phyloP scores from a whole-genome alignment of 1,139 yeast species.

The Pichia sp. region DNA sequence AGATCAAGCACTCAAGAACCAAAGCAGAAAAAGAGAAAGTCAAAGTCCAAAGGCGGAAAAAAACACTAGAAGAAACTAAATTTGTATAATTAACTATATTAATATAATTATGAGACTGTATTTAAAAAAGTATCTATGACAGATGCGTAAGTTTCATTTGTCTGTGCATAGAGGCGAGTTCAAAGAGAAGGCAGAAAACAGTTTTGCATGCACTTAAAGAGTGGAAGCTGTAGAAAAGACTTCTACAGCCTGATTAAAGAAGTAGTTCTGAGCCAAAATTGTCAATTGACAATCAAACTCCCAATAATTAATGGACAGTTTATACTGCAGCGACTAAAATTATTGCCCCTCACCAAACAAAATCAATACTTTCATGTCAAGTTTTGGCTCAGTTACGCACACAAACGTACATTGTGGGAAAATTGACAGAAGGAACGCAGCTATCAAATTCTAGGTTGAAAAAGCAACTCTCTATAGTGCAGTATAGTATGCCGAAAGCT shows the following conservation, averaged over 20 bases:
- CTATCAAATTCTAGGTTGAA: too few species aligned
- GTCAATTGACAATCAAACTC: not conserved
- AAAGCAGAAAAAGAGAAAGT: not conserved
- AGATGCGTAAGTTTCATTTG: too few species aligned
- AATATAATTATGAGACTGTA: not conserved
- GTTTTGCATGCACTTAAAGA: too few species aligned
- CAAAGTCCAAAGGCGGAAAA: not conserved
- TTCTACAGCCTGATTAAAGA: too few species aligned
- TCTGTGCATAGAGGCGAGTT: too few species aligned
- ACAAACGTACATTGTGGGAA: not conserved
- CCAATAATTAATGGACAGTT: not conserved
- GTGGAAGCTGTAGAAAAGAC: too few species aligned
- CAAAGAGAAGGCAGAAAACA: too few species aligned
- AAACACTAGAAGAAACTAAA: too few species aligned
- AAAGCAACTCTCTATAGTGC: not conserved
- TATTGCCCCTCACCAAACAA: too few species aligned
- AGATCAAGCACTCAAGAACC: slow-evolving; percentile 2
- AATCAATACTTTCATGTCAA: not conserved
- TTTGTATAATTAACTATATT: too few species aligned
- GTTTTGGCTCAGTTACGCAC: not conserved
- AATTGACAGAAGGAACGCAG: too few species aligned
- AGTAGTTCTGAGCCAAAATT: too few species aligned
- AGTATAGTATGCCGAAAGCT: not conserved
- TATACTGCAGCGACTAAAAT: slow-evolving; percentile 1
- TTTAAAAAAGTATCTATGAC: not conserved